Evolutionary conservation across 768 basidiomycete genomes (phyloP).

Genomic region (Mycena latifolia): DNA sequence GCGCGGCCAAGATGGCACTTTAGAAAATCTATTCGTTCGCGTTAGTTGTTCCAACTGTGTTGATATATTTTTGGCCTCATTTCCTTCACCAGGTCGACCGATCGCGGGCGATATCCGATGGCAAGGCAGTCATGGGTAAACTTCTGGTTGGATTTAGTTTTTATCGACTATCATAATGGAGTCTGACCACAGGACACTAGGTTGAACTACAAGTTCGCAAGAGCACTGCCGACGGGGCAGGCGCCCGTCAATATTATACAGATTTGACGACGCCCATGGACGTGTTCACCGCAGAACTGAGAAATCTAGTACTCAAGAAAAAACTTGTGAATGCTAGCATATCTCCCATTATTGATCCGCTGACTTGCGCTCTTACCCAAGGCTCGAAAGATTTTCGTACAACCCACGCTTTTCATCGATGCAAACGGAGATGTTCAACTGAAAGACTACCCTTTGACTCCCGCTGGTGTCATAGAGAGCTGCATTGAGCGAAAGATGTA

Average conservation of each 20-base stretch:
- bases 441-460: slow-evolving; percentile 83
- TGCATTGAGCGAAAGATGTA: slow-evolving; percentile 80
- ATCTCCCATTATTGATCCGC: not conserved
- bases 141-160: too few species aligned
- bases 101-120: slow-evolving; percentile 71
- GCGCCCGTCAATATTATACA: slow-evolving; percentile 85
- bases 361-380: slow-evolving; percentile 43
- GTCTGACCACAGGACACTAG: too few species aligned
- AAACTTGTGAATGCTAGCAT: slow-evolving; percentile 67
- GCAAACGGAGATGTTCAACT: slow-evolving; percentile 75
- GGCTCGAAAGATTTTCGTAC: slow-evolving; percentile 89
- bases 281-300: slow-evolving; percentile 75
- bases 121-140: slow-evolving; percentile 76
- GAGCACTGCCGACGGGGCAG: slow-evolving; percentile 86
- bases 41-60: slow-evolving; percentile 52
- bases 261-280: slow-evolving; percentile 75
- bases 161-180: too few species aligned
- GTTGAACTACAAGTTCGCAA: slow-evolving; percentile 87
- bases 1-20: slow-evolving; percentile 64
- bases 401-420: slow-evolving; percentile 81
- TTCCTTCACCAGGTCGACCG: slow-evolving; percentile 68
- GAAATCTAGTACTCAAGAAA: slow-evolving; percentile 82
- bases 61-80: not conserved
- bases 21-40: slow-evolving; percentile 78
- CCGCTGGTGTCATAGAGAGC: slow-evolving; percentile 83